phyloP scores from a whole-genome alignment of 805 yeast species.

The Cyberlindnera suaveolens region DNA sequence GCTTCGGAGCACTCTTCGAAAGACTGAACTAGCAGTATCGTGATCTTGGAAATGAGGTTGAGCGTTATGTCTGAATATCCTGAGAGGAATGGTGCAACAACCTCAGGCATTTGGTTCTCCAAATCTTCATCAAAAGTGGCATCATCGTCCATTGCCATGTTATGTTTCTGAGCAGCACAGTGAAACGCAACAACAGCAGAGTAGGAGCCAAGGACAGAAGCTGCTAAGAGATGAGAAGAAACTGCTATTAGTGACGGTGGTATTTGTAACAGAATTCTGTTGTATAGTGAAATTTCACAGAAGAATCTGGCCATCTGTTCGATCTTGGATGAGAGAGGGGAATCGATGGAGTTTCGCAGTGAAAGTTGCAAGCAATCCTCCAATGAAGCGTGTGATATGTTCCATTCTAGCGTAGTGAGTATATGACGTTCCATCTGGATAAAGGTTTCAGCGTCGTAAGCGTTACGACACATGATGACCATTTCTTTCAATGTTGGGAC shows the following conservation, averaged over 20 bases:
- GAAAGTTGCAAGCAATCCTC: constrained; percentile 24
- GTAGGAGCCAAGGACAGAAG: constrained; percentile 36
- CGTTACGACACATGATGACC: constrained; percentile 56
- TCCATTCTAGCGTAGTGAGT: constrained; percentile 66
- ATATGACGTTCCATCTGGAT: constrained; percentile 79
- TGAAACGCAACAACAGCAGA: constrained; percentile 20
- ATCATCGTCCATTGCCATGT: constrained; percentile 18
- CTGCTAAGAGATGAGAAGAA: constrained; percentile 45
- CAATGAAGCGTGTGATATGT: constrained; percentile 23
- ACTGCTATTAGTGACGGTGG: constrained; percentile 42
- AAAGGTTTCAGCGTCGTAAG: constrained; percentile 57
- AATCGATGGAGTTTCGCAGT: constrained; percentile 6
- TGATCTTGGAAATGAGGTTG: constrained; percentile 13
- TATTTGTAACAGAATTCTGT: constrained; percentile 39
- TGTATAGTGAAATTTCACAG: constrained; percentile 48
- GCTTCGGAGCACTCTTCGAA: constrained; percentile 19
- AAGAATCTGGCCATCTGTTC: constrained; percentile 39
- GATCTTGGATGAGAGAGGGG: constrained; percentile 8
- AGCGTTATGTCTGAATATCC: constrained; percentile 16
- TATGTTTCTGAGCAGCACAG: constrained; percentile 6
- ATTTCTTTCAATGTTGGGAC: constrained; percentile 64
- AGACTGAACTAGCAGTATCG: constrained; percentile 12
- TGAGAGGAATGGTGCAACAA: constrained; percentile 20
- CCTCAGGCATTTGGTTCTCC: constrained; percentile 21
- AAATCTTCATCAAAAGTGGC: constrained; percentile 21